Percentiles rank a stretch among this genome's conserved stretches.
phyloP scores from a whole-genome alignment of 371 early-diverging fungal species.

The Rhizopus delemar region DNA sequence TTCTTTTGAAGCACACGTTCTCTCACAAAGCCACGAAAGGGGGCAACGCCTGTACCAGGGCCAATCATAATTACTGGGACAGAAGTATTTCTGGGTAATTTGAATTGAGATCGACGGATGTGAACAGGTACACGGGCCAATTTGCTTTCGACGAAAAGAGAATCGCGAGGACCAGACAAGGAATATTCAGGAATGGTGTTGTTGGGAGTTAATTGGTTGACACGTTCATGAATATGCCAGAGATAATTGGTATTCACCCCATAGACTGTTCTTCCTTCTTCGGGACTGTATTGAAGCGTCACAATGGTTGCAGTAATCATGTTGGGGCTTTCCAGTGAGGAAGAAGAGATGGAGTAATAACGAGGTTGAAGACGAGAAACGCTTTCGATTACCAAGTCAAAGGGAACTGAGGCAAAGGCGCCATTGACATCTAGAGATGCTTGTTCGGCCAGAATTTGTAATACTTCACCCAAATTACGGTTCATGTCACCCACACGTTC shows the following conservation, averaged over 20 bases:
- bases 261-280: conserved; percentile 54
- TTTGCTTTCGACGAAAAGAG: conserved; percentile 21
- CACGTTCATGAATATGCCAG: conserved; percentile 37
- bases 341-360: conserved; percentile 94
- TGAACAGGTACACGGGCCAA: conserved; percentile 72
- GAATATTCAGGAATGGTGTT: conserved; percentile 24
- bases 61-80: conserved; percentile 96
- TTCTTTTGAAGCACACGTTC: conserved; percentile 75
- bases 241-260: conserved; percentile 81
- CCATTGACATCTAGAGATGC: conserved; percentile 28
- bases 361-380: conserved; percentile 85
- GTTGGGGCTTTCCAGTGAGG: conserved; percentile 70
- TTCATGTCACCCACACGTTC: conserved; percentile 60
- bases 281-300: conserved; percentile 77
- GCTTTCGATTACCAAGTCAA: conserved; percentile 76
- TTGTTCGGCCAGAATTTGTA: conserved; percentile 40
- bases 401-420: conserved; percentile 54
- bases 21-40: conserved; percentile 93
- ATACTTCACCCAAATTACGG: conserved; percentile 68
- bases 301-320: conserved; percentile 84
- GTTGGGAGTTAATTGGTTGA: conserved; percentile 22
- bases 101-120: conserved; percentile 87
- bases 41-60: conserved; percentile 98
- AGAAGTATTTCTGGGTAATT: conserved; percentile 75
- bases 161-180: conserved; percentile 47